Evolutionary conservation across 768 basidiomycete species (phyloP), one percentile per base, ranked within the genome.

Genomic region (Chalciporus sphaerocephalus): DNA sequence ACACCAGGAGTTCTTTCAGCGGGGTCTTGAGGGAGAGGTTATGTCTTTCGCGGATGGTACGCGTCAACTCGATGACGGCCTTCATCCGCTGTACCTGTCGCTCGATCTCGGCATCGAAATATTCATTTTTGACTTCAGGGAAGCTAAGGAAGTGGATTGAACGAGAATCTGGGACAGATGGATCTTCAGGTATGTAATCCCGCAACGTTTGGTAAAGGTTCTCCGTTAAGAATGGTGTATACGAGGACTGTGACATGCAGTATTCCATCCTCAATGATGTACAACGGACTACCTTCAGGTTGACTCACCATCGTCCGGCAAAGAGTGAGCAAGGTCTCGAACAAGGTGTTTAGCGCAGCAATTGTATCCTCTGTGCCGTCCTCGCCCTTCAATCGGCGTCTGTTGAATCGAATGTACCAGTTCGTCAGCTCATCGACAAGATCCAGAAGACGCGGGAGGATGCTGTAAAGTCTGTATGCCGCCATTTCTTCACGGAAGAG

Each of bases 321-420:
- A 40, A 99, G 75, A 0, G 95, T 98, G 65, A 94, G 87, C 23
- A 99, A 69, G 0, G 94, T 82, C 69, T 98, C 96, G 64, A 97
- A 97, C 33, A 99, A 73, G 18, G 96, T 97, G 64, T 98, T 97
- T 60, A 98, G 73, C 15, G 95, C 96, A 16, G 83, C 69, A 13
- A 81, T 62, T 7, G 93, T 93, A 57, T 98, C 95, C 52, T 92
- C 88, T 45, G 76, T 74, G 2, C 95, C 89, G 57, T 92, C 87
- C 65, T 95, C 90, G 36, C 96, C 96, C 75, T 99, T 99, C 49
- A 99, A 72, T 13, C 96, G 80, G 54, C 85, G 86, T 35, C 96
- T 84, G 69, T 99, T 99, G 74, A 98, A 98, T 38, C 96, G 92
- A 62, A 99, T 98, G 69, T 99, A 99, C 93, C 94, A 97, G 64